Conservation (phyloP, 495 filamentous ascomycete species). For the Jackrogersella multiformis region DNA sequence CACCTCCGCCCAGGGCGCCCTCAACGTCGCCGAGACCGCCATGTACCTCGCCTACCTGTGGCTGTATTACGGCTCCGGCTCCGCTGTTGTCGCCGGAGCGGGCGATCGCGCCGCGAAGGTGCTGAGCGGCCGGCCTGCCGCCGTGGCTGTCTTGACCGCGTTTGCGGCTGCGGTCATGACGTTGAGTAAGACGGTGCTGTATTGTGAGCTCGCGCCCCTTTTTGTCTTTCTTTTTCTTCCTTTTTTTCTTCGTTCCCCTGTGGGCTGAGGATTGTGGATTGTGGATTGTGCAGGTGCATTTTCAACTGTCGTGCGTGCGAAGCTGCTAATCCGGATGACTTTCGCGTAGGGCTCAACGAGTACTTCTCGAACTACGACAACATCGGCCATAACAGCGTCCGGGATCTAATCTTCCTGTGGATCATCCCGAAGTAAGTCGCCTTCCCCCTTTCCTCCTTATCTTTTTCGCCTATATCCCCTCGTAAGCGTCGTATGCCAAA, state of each 20-base stretch:
- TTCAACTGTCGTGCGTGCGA: no score
- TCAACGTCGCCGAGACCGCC: constrained; percentile 79
- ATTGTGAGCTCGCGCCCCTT: constrained; percentile 67
- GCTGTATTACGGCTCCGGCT: constrained; percentile 63
- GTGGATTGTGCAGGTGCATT: no score
- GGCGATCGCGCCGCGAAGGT: constrained; percentile 48
- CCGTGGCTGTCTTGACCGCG: constrained; percentile 70
- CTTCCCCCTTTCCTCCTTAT: no score
- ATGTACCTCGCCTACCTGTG: constrained; percentile 76
- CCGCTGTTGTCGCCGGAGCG: no score
- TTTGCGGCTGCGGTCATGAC: constrained; percentile 82
- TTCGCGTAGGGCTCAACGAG: constrained; percentile 82
- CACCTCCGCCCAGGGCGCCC: constrained; percentile 74
- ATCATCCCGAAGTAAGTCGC: constrained; percentile 86
- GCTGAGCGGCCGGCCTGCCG: constrained; percentile 67
- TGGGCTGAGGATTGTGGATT: no score
- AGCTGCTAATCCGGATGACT: constrained; percentile 19
- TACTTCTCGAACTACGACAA: constrained; percentile 78
- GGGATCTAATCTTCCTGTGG: constrained; percentile 71
- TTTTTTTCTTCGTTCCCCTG: no score
- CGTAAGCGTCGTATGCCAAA: background rate
- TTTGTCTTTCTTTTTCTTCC: background rate
- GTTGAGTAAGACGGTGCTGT: constrained; percentile 85
- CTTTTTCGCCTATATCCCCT: background rate
- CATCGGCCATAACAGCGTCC: constrained; percentile 75